Evolutionary conservation across 768 basidiomycete genomes (phyloP).

Genomic region (Naganishia antarctica): DNA sequence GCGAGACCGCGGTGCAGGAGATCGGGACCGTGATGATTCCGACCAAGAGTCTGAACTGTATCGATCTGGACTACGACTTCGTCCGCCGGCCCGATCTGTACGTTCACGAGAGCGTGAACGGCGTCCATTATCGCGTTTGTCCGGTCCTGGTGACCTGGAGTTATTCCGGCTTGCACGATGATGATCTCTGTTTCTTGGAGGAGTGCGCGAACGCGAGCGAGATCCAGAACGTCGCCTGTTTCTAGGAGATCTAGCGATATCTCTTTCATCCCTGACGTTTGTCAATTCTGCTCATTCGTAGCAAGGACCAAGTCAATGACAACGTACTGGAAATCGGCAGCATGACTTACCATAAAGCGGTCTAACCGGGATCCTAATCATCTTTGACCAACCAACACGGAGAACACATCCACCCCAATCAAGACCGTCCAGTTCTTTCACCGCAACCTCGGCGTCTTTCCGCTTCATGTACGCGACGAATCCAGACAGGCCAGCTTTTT

Average conservation of each 20-base stretch:
- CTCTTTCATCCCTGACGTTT: slow-evolving; percentile 7
- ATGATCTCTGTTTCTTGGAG: neutral
- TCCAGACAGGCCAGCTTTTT: slow-evolving; percentile 76
- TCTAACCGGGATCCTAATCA: slow-evolving; percentile 75
- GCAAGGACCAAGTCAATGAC: neutral
- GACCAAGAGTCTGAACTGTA: slow-evolving; percentile 27
- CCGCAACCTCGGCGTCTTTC: slow-evolving; percentile 78
- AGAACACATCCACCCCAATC: slow-evolving; percentile 90
- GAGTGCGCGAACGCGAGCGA: slow-evolving; percentile 29
- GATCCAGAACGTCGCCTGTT: slow-evolving; percentile 20
- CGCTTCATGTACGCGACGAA: slow-evolving; percentile 97
- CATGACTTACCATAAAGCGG: slow-evolving; percentile 61
- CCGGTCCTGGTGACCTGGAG: slow-evolving; percentile 6
- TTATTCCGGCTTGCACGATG: neutral
- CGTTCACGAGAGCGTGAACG: neutral
- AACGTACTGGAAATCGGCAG: neutral
- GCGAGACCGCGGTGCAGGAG: slow-evolving; percentile 31
- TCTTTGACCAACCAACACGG: slow-evolving; percentile 94
- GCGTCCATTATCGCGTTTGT: neutral
- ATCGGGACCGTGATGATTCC: slow-evolving; percentile 48
- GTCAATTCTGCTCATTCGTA: neutral
- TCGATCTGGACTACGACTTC: slow-evolving; percentile 10
- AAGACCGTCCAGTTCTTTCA: slow-evolving; percentile 83
- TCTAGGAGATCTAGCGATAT: slow-evolving; percentile 11
- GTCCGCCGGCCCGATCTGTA: neutral